Evolutionary conservation across 208 protist genomes (phyloP).

Genomic region (Crithidia mellificae): DNA sequence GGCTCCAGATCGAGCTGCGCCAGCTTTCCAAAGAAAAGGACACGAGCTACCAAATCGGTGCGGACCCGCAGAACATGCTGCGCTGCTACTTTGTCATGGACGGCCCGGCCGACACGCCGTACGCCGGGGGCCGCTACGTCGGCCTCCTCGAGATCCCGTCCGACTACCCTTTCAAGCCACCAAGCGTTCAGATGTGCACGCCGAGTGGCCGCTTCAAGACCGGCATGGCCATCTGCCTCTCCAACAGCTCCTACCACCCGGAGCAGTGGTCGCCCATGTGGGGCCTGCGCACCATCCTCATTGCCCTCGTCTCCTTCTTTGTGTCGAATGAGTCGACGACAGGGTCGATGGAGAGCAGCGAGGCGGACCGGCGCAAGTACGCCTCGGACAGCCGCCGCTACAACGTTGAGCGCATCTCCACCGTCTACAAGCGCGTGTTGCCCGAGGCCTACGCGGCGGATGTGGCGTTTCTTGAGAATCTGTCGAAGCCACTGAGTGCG

Average conservation of each 20-base stretch:
- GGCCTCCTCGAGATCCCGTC: slow-evolving; percentile 93
- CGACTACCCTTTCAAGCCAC: slow-evolving; percentile 97
- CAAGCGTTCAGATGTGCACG: slow-evolving; percentile 83
- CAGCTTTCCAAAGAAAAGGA: slow-evolving; percentile 36
- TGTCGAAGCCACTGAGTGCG: background rate
- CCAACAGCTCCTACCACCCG: slow-evolving; percentile 87
- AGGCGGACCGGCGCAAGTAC: slow-evolving; percentile 38
- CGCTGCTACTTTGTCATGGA: slow-evolving; percentile 83
- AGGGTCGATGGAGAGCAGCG: slow-evolving; percentile 41
- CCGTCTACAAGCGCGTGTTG: slow-evolving; percentile 50
- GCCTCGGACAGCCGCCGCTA: slow-evolving; percentile 50
- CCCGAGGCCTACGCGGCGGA: slow-evolving; percentile 53
- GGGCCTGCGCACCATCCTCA: slow-evolving; percentile 76
- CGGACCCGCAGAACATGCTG: slow-evolving; percentile 90
- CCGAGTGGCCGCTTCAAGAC: slow-evolving; percentile 84
- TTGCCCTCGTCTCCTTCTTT: slow-evolving; percentile 87
- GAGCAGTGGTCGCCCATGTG: slow-evolving; percentile 90
- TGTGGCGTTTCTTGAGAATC: slow-evolving; percentile 19
- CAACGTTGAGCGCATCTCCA: slow-evolving; percentile 47
- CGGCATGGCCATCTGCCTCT: slow-evolving; percentile 72
- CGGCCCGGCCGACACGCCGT: slow-evolving; percentile 37
- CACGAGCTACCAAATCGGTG: slow-evolving; percentile 40
- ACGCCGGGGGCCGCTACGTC: slow-evolving; percentile 95
- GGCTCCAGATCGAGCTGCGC: slow-evolving; percentile 63
- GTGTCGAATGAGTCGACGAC: slow-evolving; percentile 49